Conservation (phyloP, 2,329 filamentous ascomycete species). For the Escovopsis sp. region DNA sequence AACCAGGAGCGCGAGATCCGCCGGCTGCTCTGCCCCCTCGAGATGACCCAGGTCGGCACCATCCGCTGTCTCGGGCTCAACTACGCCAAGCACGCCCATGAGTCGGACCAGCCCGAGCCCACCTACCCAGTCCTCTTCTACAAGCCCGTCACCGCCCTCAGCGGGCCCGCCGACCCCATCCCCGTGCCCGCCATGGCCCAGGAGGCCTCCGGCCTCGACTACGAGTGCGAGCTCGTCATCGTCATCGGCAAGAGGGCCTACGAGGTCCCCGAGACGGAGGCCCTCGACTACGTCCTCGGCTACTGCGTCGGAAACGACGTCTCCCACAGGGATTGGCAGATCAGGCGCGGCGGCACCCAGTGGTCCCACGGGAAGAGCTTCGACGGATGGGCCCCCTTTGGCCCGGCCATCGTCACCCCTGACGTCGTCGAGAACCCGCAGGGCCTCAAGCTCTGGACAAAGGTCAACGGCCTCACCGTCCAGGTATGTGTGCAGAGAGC, state of each 20-base stretch:
- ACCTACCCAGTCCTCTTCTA: constrained; percentile 59
- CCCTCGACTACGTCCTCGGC: constrained; percentile 59
- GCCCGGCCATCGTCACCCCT: constrained; percentile 52
- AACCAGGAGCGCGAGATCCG: constrained; percentile 42
- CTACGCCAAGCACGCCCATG: constrained; percentile 57
- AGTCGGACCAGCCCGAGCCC: constrained; percentile 54
- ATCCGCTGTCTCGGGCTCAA: constrained; percentile 59
- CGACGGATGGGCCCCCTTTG: constrained; percentile 61
- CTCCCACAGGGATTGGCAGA: constrained; percentile 66
- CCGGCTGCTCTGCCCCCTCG: constrained; percentile 48
- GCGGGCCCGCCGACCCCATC: constrained; percentile 50
- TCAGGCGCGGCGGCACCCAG: constrained; percentile 52
- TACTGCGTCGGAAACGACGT: constrained; percentile 68
- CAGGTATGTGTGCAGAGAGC: constrained; percentile 34
- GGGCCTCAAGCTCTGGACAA: constrained; percentile 39
- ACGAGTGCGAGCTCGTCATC: constrained; percentile 66
- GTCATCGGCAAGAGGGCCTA: constrained; percentile 54
- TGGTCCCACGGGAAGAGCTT: constrained; percentile 63
- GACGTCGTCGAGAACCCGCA: constrained; percentile 43
- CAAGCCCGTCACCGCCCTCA: constrained; percentile 45
- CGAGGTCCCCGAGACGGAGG: constrained; percentile 49
- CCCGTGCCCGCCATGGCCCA: constrained; percentile 53
- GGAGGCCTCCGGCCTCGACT: constrained; percentile 52
- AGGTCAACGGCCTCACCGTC: constrained; percentile 42
- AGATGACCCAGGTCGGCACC: constrained; percentile 46